phyloP scores from a whole-genome alignment of 225 moss, liverwort and hornwort species.

The Lunularia cruciata region DNA sequence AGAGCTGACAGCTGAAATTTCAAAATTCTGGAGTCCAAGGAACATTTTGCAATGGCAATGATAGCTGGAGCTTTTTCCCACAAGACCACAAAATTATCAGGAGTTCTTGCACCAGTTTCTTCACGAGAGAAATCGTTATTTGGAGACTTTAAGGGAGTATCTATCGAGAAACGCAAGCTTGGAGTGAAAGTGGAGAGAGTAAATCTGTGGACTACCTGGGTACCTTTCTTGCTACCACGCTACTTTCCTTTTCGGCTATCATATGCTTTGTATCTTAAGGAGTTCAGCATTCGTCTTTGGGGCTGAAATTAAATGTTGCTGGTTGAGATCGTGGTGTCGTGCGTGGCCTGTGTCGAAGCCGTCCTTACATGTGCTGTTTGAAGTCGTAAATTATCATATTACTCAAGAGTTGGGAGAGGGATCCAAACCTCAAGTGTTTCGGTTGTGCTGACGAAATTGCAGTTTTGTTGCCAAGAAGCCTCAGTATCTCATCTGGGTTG shows the following conservation, averaged over 20 bases:
- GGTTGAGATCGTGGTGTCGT: not conserved
- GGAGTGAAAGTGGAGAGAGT: constrained; percentile 5
- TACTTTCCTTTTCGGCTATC: not conserved
- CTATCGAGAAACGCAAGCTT: not conserved
- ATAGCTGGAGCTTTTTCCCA: not conserved
- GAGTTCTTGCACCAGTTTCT: not conserved
- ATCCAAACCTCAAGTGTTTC: too few species aligned
- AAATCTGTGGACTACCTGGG: not conserved
- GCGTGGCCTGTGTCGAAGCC: not conserved
- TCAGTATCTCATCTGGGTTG: too few species aligned
- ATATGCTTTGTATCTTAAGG: not conserved
- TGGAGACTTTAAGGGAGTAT: not conserved
- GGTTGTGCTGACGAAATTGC: not conserved
- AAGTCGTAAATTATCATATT: too few species aligned
- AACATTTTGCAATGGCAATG: not conserved
- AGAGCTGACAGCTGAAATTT: too few species aligned
- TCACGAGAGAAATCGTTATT: not conserved
- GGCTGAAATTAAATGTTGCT: not conserved
- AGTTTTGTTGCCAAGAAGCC: too few species aligned
- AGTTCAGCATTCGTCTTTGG: not conserved
- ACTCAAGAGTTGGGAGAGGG: not conserved
- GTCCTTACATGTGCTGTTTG: not conserved
- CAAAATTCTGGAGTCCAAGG: too few species aligned
- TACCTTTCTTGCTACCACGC: not conserved
- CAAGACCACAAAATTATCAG: too few species aligned